A percentile compares a stretch with the other conserved stretches of the same genome.
These are phyloP conservation scores for Penicillium sclerotiorum DNA, from an alignment of 2,329 filamentous ascomycete species.

Conservation along the genomic window DNA sequence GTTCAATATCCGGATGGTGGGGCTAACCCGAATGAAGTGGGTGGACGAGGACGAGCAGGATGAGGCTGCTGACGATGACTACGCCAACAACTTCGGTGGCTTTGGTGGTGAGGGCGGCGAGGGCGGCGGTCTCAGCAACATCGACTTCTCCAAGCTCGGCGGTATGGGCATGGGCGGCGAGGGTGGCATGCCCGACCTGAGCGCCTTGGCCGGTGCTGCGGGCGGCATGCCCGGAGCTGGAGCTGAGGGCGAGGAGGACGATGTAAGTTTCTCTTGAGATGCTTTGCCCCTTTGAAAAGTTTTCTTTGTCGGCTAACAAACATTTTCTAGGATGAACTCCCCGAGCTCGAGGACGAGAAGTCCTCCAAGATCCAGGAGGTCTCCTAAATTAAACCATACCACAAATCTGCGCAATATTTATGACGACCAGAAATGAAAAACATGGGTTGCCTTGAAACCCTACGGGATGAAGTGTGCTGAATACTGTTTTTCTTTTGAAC, in stretches of 20 bases:
- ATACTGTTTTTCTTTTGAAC: conserved; percentile 9
- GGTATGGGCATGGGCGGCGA: conserved; percentile 51
- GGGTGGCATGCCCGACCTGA: conserved; percentile 26
- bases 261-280: conserved; percentile 49
- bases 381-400: conserved; percentile 26
- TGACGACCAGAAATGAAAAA: conserved; percentile 32
- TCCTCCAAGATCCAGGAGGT: conserved; percentile 42
- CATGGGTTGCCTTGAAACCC: conserved; percentile 17
- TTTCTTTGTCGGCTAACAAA: not conserved
- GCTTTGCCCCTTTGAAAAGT: conserved; percentile 11
- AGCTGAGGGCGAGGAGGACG: conserved; percentile 38
- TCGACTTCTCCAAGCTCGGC: conserved; percentile 91
- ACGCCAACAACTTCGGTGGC: conserved; percentile 55
- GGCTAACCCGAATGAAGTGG: conserved; percentile 60
- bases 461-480: conserved; percentile 13
- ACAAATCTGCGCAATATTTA: conserved; percentile 19
- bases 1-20: not conserved
- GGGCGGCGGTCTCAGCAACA: conserved; percentile 73
- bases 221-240: conserved; percentile 31
- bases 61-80: conserved; percentile 79
- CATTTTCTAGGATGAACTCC: conserved; percentile 75
- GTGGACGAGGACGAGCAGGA: conserved; percentile 99
- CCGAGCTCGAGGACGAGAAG: conserved; percentile 60
- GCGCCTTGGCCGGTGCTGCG: conserved; percentile 43
- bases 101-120: conserved; percentile 34